These are phyloP conservation scores for Metschnikowia chrysomelidarum DNA, from an alignment of 805 yeast genomes.

Conservation along the genomic window DNA sequence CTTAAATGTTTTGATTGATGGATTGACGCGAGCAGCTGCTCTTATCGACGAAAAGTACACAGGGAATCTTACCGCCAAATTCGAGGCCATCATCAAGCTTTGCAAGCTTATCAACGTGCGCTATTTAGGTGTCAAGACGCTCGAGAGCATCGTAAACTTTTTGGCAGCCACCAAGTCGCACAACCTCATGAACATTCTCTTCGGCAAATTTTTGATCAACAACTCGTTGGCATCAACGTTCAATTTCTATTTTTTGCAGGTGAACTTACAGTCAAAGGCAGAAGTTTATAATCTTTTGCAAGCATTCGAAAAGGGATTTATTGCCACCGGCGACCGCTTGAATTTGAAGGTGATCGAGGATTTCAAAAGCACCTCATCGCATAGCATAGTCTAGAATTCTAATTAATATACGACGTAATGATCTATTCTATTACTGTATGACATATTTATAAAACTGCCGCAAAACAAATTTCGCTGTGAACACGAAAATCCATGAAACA, in stretches of 20 bases:
- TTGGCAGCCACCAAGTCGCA: conserved; percentile 24
- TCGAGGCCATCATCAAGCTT: conserved; percentile 24
- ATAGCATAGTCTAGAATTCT: no score
- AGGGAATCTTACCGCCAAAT: conserved; percentile 15
- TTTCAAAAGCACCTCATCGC: conserved; percentile 11
- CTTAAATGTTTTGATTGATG: conserved; percentile 12
- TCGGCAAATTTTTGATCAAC: conserved; percentile 25
- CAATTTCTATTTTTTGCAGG: conserved; percentile 34
- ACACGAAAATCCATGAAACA: no score
- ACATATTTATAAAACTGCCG: no score
- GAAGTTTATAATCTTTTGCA: conserved; percentile 24
- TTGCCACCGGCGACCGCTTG: conserved; percentile 23
- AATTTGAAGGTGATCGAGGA: conserved; percentile 20
- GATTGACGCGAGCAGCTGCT: conserved; percentile 19
- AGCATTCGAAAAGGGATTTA: conserved; percentile 25
- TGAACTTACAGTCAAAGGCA: conserved; percentile 16
- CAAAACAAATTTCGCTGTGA: no score
- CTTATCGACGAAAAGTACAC: conserved; percentile 3
- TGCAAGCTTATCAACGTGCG: conserved; percentile 22
- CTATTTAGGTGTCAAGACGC: conserved; percentile 23
- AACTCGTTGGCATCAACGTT: conserved; percentile 19
- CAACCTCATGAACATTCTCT: conserved; percentile 25
- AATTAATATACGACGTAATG: no score
- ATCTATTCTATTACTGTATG: no score
- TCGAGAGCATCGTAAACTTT: conserved; percentile 25